Conservation (phyloP, 163 green algal genomes). For the Trebouxia gelatinosa region DNA sequence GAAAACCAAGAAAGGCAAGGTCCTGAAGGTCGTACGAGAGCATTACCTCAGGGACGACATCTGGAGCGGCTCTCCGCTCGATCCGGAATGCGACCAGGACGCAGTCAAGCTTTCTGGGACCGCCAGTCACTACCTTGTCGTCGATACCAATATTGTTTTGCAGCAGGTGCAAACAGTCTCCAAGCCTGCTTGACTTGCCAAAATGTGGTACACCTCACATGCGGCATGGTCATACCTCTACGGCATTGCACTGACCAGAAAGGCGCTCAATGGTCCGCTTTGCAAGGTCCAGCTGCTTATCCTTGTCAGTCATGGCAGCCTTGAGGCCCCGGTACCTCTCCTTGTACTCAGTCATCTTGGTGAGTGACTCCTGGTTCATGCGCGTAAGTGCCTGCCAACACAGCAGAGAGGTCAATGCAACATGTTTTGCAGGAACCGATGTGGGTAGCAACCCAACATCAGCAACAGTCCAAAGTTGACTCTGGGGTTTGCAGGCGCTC, state of each 20-base stretch:
- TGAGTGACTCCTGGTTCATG: neutral
- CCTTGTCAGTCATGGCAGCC: slow-evolving; percentile 17
- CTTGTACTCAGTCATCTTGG: slow-evolving; percentile 19
- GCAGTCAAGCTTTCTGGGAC: slow-evolving; percentile 64
- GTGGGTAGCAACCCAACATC: too few relatives aligned
- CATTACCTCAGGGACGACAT: slow-evolving; percentile 99
- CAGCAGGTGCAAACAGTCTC: slow-evolving; percentile 75
- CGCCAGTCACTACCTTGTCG: slow-evolving; percentile 81
- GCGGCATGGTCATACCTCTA: slow-evolving; percentile 17
- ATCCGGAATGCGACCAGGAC: slow-evolving; percentile 62
- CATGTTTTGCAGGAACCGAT: too few relatives aligned
- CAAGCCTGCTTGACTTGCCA: too few relatives aligned
- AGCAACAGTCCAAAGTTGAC: too few relatives aligned
- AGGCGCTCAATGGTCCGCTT: slow-evolving; percentile 31
- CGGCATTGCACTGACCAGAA: slow-evolving; percentile 15
- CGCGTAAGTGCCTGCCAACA: slow-evolving; percentile 1
- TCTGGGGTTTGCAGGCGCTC: slow-evolving; percentile 11
- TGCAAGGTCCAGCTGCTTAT: slow-evolving; percentile 30
- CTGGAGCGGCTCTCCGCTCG: slow-evolving; percentile 72
- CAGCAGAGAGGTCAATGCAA: too few relatives aligned
- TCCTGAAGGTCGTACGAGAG: slow-evolving; percentile 89
- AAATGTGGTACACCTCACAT: slow-evolving; percentile 4
- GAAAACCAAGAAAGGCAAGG: slow-evolving; percentile 83
- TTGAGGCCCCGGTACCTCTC: slow-evolving; percentile 10
- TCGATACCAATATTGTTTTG: slow-evolving; percentile 96